Evolutionary conservation across 257 asterid genomes (phyloP).

Genomic region (Phtheirospermum japonicum): DNA sequence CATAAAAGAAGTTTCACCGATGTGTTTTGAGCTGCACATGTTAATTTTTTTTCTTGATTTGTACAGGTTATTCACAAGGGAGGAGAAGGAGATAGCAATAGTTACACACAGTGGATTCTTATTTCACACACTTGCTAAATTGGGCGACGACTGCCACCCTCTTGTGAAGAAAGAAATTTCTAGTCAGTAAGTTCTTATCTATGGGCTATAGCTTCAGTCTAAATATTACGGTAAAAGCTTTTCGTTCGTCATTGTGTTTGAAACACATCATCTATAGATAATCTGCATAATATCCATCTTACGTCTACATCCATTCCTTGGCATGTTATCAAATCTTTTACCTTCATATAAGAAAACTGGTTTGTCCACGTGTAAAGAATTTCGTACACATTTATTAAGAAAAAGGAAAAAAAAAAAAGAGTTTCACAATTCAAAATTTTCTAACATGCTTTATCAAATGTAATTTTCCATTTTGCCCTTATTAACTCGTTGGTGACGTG

Average conservation of each 20-base stretch:
- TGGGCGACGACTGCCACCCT: constrained; percentile 74
- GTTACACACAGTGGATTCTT: constrained; percentile 93
- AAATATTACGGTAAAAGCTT: neutral
- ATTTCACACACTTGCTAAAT: constrained; percentile 59
- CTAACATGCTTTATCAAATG: constrained; percentile 4
- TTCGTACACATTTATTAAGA: neutral
- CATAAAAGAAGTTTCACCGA: neutral
- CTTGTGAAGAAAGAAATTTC: constrained; percentile 64
- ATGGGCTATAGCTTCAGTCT: neutral
- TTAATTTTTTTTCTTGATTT: constrained; percentile 6
- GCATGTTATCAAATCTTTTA: too few relatives aligned
- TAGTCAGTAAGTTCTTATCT: constrained; percentile 52
- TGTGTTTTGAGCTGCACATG: constrained; percentile 14
- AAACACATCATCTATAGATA: neutral
- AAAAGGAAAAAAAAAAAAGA: neutral
- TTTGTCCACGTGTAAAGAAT: neutral
- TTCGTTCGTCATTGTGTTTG: constrained; percentile 1
- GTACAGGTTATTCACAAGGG: constrained; percentile 66
- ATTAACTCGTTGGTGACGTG: constrained; percentile 11
- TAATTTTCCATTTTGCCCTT: neutral
- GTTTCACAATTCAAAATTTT: neutral
- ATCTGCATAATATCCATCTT: neutral
- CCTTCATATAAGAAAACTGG: too few relatives aligned
- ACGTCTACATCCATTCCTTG: too few relatives aligned
- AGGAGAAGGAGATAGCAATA: constrained; percentile 89